A percentile compares a stretch with the other conserved stretches of the same genome.
Evolutionary conservation across 2,329 filamentous ascomycete species (phyloP).

Genomic region (Rhynchosporium graminicola): DNA sequence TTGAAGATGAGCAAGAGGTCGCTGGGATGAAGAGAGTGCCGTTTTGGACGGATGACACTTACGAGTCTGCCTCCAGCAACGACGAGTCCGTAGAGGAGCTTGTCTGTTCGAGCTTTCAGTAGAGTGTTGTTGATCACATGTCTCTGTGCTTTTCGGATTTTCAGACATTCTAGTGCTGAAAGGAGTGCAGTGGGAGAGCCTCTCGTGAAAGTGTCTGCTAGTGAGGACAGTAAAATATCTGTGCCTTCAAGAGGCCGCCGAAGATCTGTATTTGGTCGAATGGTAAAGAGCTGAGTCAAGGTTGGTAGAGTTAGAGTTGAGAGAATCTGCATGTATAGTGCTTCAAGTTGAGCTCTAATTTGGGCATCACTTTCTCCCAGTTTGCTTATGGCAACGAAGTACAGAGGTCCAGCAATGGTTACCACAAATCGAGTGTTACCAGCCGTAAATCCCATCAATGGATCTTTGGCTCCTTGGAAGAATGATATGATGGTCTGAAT

Average conservation of each 20-base stretch:
- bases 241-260: constrained; percentile 88
- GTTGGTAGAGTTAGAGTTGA: constrained; percentile 91
- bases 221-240: constrained; percentile 83
- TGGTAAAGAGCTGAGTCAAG: constrained; percentile 82
- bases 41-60: constrained; percentile 90
- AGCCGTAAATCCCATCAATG: constrained; percentile 82
- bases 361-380: constrained; percentile 91
- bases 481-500: constrained; percentile 98
- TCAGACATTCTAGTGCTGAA: constrained; percentile 90
- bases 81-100: constrained; percentile 87
- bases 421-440: constrained; percentile 84
- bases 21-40: constrained; percentile 92
- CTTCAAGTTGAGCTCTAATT: constrained; percentile 83
- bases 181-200: constrained; percentile 88
- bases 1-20: constrained; percentile 98
- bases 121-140: constrained; percentile 84
- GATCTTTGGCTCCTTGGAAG: constrained; percentile 79
- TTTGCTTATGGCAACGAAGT: constrained; percentile 90
- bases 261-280: constrained; percentile 91
- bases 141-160: constrained; percentile 83
- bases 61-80: constrained; percentile 92
- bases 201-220: constrained; percentile 91
- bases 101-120: constrained; percentile 73
- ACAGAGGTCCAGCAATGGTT: constrained; percentile 79
- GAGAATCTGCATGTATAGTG: constrained; percentile 96